Conservation (phyloP, 2,329 filamentous ascomycete genomes). For the Neonectria ditissima region DNA sequence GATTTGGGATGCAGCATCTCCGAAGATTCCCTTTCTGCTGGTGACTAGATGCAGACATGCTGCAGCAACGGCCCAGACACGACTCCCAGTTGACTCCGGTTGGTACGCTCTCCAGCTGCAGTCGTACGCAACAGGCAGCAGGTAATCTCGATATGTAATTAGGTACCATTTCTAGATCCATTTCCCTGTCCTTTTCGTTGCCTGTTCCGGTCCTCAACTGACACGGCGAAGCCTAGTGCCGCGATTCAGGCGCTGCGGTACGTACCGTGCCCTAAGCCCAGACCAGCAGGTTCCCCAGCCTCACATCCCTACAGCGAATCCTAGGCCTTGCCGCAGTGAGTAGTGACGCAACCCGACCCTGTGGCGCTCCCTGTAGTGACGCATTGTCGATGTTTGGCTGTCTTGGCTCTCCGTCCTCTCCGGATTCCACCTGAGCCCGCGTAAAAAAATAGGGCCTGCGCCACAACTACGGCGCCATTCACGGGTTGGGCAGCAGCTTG, state of each 20-base stretch:
- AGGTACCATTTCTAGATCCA: background rate
- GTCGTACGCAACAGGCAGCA: background rate
- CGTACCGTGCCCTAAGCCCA: conserved; percentile 13
- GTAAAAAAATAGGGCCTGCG: conserved; percentile 23
- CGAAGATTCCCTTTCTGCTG: background rate
- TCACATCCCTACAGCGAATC: conserved; percentile 9
- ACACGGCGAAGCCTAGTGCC: background rate
- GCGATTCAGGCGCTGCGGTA: conserved; percentile 21
- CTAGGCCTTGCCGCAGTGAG: conserved; percentile 1
- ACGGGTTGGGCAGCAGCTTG: conserved; percentile 1
- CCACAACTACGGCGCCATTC: conserved; percentile 10
- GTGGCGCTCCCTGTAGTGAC: conserved; percentile 14
- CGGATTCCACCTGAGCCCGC: conserved; percentile 5
- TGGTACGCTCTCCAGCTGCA: too few species aligned
- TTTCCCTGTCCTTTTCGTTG: background rate
- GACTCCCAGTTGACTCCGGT: background rate
- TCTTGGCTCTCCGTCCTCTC: conserved; percentile 17
- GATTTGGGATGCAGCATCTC: background rate
- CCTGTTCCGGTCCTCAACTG: background rate
- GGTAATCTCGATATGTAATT: background rate
- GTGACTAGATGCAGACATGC: background rate
- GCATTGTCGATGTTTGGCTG: conserved; percentile 14
- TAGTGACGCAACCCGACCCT: conserved; percentile 21
- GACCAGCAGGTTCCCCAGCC: conserved; percentile 10
- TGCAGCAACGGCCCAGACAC: background rate